phyloP scores from a whole-genome alignment of 768 basidiomycete species.

The Amanita exitialis region DNA sequence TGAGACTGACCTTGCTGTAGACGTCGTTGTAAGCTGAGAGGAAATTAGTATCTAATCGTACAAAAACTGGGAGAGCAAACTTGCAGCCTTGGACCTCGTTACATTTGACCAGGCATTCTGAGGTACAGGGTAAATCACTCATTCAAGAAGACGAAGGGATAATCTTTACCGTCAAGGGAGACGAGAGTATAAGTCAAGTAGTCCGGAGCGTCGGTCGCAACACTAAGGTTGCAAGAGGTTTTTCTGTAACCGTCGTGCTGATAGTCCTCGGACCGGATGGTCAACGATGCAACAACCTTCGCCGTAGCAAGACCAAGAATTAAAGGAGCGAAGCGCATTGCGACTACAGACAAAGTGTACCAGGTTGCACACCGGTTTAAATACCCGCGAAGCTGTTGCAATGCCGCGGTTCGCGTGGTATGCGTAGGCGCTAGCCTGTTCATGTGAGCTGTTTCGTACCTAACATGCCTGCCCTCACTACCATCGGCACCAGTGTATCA shows the following conservation, averaged over 20 bases:
- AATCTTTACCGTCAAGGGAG: constrained; percentile 14
- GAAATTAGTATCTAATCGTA: constrained; percentile 1
- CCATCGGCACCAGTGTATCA: too few species aligned
- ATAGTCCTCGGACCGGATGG: background rate
- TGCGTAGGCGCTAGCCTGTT: too few species aligned
- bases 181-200: constrained; percentile 26
- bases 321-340: background rate
- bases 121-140: background rate
- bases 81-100: background rate
- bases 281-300: background rate
- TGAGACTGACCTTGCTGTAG: too few species aligned
- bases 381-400: background rate
- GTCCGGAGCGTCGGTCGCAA: constrained; percentile 21
- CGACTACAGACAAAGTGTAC: too few species aligned
- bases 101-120: background rate
- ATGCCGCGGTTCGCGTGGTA: too few species aligned
- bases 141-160: background rate
- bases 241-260: constrained; percentile 12
- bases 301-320: background rate
- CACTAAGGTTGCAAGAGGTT: constrained; percentile 20
- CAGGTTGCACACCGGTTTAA: background rate
- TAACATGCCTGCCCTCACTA: too few species aligned
- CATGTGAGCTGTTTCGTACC: too few species aligned
- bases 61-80: constrained; percentile 7
- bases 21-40: too few species aligned